Conservation (phyloP, 129 eudicot genomes). For the Helianthus tuberosus region DNA sequence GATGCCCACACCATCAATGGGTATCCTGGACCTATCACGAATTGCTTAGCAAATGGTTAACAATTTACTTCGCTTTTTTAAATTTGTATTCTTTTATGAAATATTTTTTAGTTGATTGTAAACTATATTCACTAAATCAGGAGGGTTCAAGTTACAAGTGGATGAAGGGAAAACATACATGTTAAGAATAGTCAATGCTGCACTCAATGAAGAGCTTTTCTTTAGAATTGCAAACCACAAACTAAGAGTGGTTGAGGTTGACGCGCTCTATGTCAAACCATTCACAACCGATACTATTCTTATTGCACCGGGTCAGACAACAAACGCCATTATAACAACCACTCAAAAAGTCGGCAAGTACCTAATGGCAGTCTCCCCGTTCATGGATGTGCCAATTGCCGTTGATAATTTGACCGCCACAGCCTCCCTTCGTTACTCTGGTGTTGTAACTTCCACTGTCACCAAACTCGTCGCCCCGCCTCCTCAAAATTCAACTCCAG, state of each 20-base stretch:
- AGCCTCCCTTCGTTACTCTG: conserved; percentile 61
- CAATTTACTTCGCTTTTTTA: not conserved
- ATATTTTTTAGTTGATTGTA: not conserved
- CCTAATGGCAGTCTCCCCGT: conserved; percentile 57
- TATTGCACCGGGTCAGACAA: conserved; percentile 86
- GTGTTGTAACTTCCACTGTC: conserved; percentile 36
- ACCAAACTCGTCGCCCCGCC: conserved; percentile 65
- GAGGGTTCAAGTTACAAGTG: conserved; percentile 57
- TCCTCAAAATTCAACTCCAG: conserved; percentile 57
- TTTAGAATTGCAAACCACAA: conserved; percentile 65
- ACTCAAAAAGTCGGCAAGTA: conserved; percentile 49
- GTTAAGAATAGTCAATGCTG: conserved; percentile 70
- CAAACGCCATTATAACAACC: conserved; percentile 55
- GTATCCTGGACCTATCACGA: conserved; percentile 56
- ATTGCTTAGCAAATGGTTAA: conserved; percentile 52
- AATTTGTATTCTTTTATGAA: not conserved
- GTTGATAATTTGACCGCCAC: conserved; percentile 71
- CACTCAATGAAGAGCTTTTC: conserved; percentile 80
- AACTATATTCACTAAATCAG: conserved; percentile 24
- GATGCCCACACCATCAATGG: conserved; percentile 93
- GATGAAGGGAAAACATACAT: conserved; percentile 59
- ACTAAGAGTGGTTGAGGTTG: conserved; percentile 69
- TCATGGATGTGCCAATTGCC: conserved; percentile 60
- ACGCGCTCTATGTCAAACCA: conserved; percentile 73
- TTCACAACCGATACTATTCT: conserved; percentile 59